Evolutionary conservation across 371 early-diverging fungal genomes (phyloP), one percentile per base, ranked within the genome.

Genomic region (Neoconidiobolus thromboides): DNA sequence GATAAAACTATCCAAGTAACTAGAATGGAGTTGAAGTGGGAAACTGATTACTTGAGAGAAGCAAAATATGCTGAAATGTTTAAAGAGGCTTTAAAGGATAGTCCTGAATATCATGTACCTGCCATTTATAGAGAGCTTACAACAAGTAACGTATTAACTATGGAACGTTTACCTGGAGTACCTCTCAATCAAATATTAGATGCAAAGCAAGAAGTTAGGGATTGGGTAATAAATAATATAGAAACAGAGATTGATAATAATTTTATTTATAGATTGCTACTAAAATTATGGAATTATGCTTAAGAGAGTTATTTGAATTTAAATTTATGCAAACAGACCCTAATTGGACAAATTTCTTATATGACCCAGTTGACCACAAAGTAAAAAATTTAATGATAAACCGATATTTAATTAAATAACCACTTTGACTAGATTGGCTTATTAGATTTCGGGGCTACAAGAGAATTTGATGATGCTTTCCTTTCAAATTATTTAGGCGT

Each of bases 291-390:
- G 70, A 78, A 10, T 81, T 96, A 2, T 91, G 91, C 67, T 73
- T 96, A 41, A 74, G 79, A 39, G 96, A 96, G 66, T 74, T 97
- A 47, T 95, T 95, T 67, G 80, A 79, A 37, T 93, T 89, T 69
- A 76, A 81, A 60, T 91, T 87, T 70, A 96, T 97, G 97, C 97
- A 97, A 69, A 97, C 97, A 7, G 97, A 97, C 67, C 97, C 97
- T 2, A 97, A 97, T 67, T 97, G 95, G 95, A 80, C 91, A 58
- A 97, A 97, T 69, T 97, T 97, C 65, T 73, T 97, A 62, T 97
- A 90, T 67, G 80, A 91, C 64, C 68, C 66, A 10, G 46, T 47
- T 3, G 75, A 75, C 12, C 70, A 73, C 41, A 84, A 78, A 65
- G 74, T 71, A 56, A 6, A 40, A 7, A 3, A 2, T n/a, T 43